phyloP scores from a whole-genome alignment of 2,329 filamentous ascomycete genomes.

The Colletotrichum kahawae region DNA sequence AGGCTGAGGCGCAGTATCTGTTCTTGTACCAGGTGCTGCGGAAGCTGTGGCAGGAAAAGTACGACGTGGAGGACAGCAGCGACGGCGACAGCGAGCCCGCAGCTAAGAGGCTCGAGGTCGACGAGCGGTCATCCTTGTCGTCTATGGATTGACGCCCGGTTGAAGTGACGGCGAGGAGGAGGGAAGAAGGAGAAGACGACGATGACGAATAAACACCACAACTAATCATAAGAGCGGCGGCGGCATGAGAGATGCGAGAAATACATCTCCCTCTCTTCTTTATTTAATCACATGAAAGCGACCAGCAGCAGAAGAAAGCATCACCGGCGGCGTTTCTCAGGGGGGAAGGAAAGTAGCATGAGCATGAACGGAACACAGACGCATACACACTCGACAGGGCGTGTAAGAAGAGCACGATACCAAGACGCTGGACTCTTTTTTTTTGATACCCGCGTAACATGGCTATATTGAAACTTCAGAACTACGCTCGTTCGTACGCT shows the following conservation, averaged over 20 bases:
- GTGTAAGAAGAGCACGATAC: background rate
- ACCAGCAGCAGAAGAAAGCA: background rate
- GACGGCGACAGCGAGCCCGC: slow-evolving; percentile 48
- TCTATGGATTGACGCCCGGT: slow-evolving; percentile 35
- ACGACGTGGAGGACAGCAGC: slow-evolving; percentile 44
- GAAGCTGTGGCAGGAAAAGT: slow-evolving; percentile 74
- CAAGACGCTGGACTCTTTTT: background rate
- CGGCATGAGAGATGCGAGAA: background rate
- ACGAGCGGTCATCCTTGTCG: slow-evolving; percentile 37
- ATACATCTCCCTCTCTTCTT: background rate
- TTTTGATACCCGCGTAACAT: background rate
- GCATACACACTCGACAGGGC: background rate
- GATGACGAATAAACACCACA: background rate
- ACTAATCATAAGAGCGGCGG: background rate
- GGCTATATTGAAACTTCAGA: background rate
- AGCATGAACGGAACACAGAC: background rate
- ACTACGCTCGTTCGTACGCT: background rate
- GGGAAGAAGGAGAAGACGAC: background rate
- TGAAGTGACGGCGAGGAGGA: background rate
- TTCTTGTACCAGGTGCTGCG: slow-evolving; percentile 90
- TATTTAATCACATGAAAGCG: background rate
- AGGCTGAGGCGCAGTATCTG: slow-evolving; percentile 80
- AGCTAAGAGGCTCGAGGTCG: slow-evolving; percentile 58
- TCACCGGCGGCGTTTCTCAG: background rate
- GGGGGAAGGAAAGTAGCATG: background rate